phyloP scores from a whole-genome alignment of 495 filamentous ascomycete genomes.

The Talaromyces proteolyticus region DNA sequence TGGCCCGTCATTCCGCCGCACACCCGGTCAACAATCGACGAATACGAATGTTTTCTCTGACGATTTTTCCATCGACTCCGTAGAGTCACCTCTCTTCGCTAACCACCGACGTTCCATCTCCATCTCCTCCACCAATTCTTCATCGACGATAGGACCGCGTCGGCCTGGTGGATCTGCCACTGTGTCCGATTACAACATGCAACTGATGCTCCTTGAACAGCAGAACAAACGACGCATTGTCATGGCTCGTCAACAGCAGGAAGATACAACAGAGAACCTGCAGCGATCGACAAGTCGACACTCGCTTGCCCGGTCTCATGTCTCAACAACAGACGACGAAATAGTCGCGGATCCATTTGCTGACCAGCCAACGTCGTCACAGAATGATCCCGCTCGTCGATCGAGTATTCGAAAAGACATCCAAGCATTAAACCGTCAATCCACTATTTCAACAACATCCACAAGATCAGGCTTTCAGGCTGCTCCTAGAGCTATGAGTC shows the following conservation, averaged over 20 bases:
- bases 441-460: slow-evolving; percentile 14
- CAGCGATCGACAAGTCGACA: neutral
- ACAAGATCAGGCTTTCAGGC: slow-evolving; percentile 6
- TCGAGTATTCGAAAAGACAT: slow-evolving; percentile 21
- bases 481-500: slow-evolving; percentile 40
- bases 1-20: slow-evolving; percentile 29
- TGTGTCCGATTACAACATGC: slow-evolving; percentile 1
- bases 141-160: slow-evolving; percentile 4
- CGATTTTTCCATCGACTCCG: slow-evolving; percentile 41
- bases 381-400: slow-evolving; percentile 28
- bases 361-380: slow-evolving; percentile 33
- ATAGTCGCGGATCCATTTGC: slow-evolving; percentile 34
- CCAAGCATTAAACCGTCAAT: slow-evolving; percentile 11
- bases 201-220: neutral
- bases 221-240: neutral
- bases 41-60: slow-evolving; percentile 50
- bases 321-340: slow-evolving; percentile 6
- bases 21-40: slow-evolving; percentile 21
- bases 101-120: slow-evolving; percentile 23
- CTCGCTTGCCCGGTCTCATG: neutral
- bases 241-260: neutral
- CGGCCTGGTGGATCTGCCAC: neutral
- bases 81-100: neutral
- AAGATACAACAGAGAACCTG: neutral
- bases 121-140: slow-evolving; percentile 27